phyloP scores from a whole-genome alignment of 2,329 filamentous ascomycete genomes.

The Seiridium unicorne region DNA sequence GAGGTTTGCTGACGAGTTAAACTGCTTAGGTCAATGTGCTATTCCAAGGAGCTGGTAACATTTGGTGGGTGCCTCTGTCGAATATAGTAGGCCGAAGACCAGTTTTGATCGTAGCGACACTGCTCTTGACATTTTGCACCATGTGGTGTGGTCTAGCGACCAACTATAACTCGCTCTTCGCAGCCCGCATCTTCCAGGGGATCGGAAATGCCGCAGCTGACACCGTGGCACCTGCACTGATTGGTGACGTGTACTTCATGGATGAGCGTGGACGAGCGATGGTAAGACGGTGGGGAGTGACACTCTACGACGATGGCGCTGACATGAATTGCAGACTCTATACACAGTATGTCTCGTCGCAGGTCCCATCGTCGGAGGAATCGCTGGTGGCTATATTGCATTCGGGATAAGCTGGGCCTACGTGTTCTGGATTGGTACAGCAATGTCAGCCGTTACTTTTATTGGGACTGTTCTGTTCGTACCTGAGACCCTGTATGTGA shows the following conservation, averaged over 20 bases:
- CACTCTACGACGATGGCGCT: neutral
- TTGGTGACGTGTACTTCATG: slow-evolving; percentile 35
- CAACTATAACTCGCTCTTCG: slow-evolving; percentile 23
- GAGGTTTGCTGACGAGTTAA: neutral
- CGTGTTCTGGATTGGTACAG: slow-evolving; percentile 30
- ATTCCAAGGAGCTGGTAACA: slow-evolving; percentile 30
- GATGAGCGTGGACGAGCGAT: slow-evolving; percentile 33
- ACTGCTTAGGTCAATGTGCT: slow-evolving; percentile 29
- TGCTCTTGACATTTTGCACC: slow-evolving; percentile 23
- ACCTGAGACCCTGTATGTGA: slow-evolving; percentile 31
- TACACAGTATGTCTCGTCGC: slow-evolving; percentile 30
- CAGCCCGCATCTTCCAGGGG: slow-evolving; percentile 29
- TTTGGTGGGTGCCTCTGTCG: slow-evolving; percentile 35
- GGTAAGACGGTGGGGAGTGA: slow-evolving; percentile 12
- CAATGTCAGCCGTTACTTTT: slow-evolving; percentile 22
- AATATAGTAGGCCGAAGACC: slow-evolving; percentile 32
- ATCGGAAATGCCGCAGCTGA: slow-evolving; percentile 31
- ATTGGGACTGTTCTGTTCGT: slow-evolving; percentile 27
- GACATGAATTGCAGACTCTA: slow-evolving; percentile 11
- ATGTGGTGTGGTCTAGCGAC: slow-evolving; percentile 24
- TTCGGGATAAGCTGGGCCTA: slow-evolving; percentile 28
- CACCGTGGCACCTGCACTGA: slow-evolving; percentile 29
- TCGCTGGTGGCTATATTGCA: slow-evolving; percentile 34
- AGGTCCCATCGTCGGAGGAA: slow-evolving; percentile 31
- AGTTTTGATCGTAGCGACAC: slow-evolving; percentile 26